phyloP scores from a whole-genome alignment of 2,329 filamentous ascomycete species.

The Monilinia laxa region DNA sequence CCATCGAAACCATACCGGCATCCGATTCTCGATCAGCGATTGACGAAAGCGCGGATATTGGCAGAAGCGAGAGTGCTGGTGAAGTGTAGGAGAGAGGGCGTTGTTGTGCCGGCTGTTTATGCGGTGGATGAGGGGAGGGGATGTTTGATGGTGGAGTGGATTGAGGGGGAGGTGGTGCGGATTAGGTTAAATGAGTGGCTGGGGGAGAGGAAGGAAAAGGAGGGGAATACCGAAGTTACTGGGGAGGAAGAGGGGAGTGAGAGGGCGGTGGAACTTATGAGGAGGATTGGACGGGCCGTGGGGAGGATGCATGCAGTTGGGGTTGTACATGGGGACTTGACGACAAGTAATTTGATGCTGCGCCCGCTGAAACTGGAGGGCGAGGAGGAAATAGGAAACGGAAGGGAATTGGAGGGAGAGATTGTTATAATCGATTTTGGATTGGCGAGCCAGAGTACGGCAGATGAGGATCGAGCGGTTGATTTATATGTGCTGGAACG shows the following conservation, averaged over 20 bases:
- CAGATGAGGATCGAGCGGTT: slow-evolving; percentile 91
- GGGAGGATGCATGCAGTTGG: slow-evolving; percentile 79
- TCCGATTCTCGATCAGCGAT: slow-evolving; percentile 78
- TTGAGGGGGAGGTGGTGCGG: slow-evolving; percentile 70
- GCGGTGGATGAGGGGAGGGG: slow-evolving; percentile 62
- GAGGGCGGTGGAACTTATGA: slow-evolving; percentile 62
- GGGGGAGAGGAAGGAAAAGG: slow-evolving; percentile 41
- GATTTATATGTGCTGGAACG: slow-evolving; percentile 95
- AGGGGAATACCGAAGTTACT: slow-evolving; percentile 26
- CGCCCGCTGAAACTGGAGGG: slow-evolving; percentile 38
- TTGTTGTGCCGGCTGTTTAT: slow-evolving; percentile 79
- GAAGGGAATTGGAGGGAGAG: slow-evolving; percentile 59
- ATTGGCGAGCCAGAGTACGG: slow-evolving; percentile 73
- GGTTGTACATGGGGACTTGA: slow-evolving; percentile 91
- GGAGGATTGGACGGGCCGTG: slow-evolving; percentile 67
- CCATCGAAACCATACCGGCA: slow-evolving; percentile 91
- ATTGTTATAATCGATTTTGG: slow-evolving; percentile 95
- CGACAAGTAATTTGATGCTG: slow-evolving; percentile 95
- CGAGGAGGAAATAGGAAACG: slow-evolving; percentile 29
- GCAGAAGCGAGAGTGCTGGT: slow-evolving; percentile 85
- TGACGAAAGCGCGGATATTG: slow-evolving; percentile 83
- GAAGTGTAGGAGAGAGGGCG: slow-evolving; percentile 74
- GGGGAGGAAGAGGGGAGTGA: slow-evolving; percentile 46
- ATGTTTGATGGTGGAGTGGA: slow-evolving; percentile 84
- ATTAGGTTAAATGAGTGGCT: slow-evolving; percentile 69